Conservation (phyloP, 805 yeast genomes). For the Tetrapisispora nanseiensis region DNA sequence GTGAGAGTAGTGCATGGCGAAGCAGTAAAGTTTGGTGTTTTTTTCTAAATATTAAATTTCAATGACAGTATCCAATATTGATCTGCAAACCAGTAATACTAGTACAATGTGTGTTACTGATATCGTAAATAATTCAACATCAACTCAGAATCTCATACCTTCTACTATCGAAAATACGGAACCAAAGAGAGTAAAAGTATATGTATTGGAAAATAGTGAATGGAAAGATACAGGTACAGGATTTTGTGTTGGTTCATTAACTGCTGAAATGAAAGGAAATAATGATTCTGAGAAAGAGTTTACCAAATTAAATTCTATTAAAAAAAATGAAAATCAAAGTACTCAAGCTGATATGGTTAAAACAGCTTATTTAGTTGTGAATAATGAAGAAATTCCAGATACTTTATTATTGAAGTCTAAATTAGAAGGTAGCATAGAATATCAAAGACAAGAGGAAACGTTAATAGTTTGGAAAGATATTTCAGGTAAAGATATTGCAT, state of each 20-base stretch:
- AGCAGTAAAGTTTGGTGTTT: too few relatives aligned
- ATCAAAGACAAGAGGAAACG: conserved; percentile 91
- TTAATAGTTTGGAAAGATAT: conserved; percentile 87
- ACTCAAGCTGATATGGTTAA: conserved; percentile 1
- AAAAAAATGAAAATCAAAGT: conserved; percentile 12
- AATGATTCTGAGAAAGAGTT: conserved; percentile 16
- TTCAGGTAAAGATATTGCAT: conserved; percentile 65
- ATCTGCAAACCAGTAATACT: neutral
- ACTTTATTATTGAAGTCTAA: conserved; percentile 53
- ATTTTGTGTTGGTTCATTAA: conserved; percentile 63
- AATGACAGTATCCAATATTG: too few relatives aligned
- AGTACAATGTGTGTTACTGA: neutral
- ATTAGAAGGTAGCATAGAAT: conserved; percentile 69
- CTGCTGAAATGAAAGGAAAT: neutral
- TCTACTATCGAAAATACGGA: conserved; percentile 14
- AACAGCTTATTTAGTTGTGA: conserved; percentile 56
- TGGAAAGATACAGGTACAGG: conserved; percentile 96
- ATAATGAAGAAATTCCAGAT: conserved; percentile 53
- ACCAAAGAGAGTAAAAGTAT: conserved; percentile 86
- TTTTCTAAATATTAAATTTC: too few relatives aligned
- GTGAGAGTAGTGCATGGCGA: too few relatives aligned
- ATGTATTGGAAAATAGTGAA: conserved; percentile 64
- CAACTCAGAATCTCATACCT: neutral
- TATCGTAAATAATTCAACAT: neutral
- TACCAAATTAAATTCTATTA: conserved; percentile 1